Evolutionary conservation across 1,139 yeast species (phyloP).

Genomic region (Waltiozyma sp.): DNA sequence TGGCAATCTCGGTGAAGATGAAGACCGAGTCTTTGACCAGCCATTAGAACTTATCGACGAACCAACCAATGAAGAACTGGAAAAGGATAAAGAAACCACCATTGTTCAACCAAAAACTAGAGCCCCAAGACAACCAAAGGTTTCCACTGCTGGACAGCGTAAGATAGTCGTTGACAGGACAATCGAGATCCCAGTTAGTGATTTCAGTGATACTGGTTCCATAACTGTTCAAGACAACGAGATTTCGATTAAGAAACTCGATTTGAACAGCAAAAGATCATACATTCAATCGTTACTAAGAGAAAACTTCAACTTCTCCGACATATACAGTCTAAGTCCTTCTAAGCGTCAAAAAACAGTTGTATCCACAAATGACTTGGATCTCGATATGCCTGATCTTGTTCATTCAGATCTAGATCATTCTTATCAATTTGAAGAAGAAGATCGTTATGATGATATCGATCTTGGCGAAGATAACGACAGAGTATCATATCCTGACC

Average conservation of each 20-base stretch:
- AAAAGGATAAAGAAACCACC: not conserved
- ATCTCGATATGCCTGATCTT: constrained; percentile 10
- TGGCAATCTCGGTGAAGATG: constrained; percentile 8
- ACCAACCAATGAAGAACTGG: constrained; percentile 3
- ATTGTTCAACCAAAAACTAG: constrained; percentile 1
- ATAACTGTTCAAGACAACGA: constrained; percentile 1
- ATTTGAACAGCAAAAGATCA: constrained; percentile 8
- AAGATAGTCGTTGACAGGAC: constrained; percentile 13
- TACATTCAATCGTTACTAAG: constrained; percentile 7
- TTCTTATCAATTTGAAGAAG: constrained; percentile 1
- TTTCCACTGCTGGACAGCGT: constrained; percentile 10
- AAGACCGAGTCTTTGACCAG: constrained; percentile 3
- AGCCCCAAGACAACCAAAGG: constrained; percentile 7
- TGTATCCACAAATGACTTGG: constrained; percentile 5
- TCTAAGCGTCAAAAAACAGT: constrained; percentile 15
- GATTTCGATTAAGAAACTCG: constrained; percentile 1
- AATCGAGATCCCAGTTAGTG: constrained; percentile 14
- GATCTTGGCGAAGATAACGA: constrained; percentile 6
- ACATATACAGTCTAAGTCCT: constrained; percentile 5
- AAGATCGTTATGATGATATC: constrained; percentile 1
- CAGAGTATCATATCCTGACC: constrained; percentile 5
- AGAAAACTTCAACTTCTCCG: constrained; percentile 10
- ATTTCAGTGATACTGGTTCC: constrained; percentile 9
- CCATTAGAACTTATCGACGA: constrained; percentile 13
- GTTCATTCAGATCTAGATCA: constrained; percentile 12